A percentile compares a stretch with the other conserved stretches of the same genome.
These are phyloP conservation scores for Teratosphaeria zuluensis DNA, from an alignment of 2,329 filamentous ascomycete species.

Conservation along the genomic window DNA sequence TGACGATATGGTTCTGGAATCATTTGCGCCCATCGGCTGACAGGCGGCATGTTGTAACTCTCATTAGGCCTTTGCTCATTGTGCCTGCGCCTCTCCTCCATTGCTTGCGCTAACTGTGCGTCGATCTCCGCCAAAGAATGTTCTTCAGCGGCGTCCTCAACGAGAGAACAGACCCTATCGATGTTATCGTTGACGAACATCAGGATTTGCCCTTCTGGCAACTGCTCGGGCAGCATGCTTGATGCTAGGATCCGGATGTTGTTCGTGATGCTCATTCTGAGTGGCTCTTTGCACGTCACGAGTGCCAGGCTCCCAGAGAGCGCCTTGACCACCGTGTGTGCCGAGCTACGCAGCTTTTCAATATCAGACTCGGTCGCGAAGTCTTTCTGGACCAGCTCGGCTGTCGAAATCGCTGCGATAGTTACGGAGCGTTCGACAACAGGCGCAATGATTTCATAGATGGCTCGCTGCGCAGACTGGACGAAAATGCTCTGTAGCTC, in stretches of 20 bases:
- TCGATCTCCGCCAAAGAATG: slow-evolving; percentile 91
- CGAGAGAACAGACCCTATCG: slow-evolving; percentile 82
- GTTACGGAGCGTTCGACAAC: slow-evolving; percentile 97
- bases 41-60: slow-evolving; percentile 63
- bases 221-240: slow-evolving; percentile 53
- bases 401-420: slow-evolving; percentile 92
- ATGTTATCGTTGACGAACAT: slow-evolving; percentile 99
- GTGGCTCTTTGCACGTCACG: slow-evolving; percentile 95
- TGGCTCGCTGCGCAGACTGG: slow-evolving; percentile 75
- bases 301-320: slow-evolving; percentile 87
- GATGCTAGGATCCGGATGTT: slow-evolving; percentile 78
- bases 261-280: slow-evolving; percentile 94
- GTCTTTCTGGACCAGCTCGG: slow-evolving; percentile 91
- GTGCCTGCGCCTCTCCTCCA: slow-evolving; percentile 69
- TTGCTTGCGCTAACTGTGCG: slow-evolving; percentile 73
- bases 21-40: slow-evolving; percentile 86
- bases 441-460: slow-evolving; percentile 93
- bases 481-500: slow-evolving; percentile 67
- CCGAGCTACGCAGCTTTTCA: slow-evolving; percentile 72
- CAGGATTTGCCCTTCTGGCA: slow-evolving; percentile 89
- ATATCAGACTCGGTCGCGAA: slow-evolving; percentile 90
- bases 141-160: slow-evolving; percentile 91
- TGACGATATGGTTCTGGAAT: slow-evolving; percentile 92
- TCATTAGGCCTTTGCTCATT: slow-evolving; percentile 67
- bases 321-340: slow-evolving; percentile 88